Percentiles rank a stretch among this genome's conserved stretches.
phyloP scores from a whole-genome alignment of 805 yeast species.

The Wickerhamomyces mucosus region DNA sequence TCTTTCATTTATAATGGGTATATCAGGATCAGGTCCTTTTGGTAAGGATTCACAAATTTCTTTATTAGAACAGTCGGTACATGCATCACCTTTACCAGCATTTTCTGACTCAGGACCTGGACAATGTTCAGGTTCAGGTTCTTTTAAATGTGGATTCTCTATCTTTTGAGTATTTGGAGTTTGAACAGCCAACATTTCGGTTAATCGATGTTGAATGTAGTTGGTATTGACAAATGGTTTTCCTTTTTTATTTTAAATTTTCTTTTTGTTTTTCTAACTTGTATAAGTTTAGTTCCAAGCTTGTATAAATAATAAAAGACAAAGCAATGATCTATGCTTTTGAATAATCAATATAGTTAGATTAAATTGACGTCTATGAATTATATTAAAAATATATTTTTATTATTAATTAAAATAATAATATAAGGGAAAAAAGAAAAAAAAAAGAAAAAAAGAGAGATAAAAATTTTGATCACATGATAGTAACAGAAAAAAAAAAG shows the following conservation, averaged over 20 bases:
- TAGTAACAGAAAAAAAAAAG: too few species aligned
- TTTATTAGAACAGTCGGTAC: conserved; percentile 92
- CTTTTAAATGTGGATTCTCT: conserved; percentile 28
- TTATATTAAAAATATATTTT: too few species aligned
- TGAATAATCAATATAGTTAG: too few species aligned
- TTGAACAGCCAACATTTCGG: conserved; percentile 9
- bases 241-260: neutral
- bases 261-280: too few species aligned
- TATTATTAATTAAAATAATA: too few species aligned
- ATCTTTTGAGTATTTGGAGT: conserved; percentile 10
- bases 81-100: conserved; percentile 93
- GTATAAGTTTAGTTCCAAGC: too few species aligned
- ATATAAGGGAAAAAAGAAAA: too few species aligned
- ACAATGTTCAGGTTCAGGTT: conserved; percentile 94
- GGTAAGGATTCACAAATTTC: conserved; percentile 80
- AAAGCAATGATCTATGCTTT: too few species aligned
- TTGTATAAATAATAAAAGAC: too few species aligned
- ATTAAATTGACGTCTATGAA: too few species aligned
- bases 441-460: too few species aligned
- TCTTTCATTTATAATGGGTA: conserved; percentile 63
- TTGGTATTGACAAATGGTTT: neutral
- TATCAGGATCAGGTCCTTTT: conserved; percentile 93
- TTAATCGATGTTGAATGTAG: conserved; percentile 1
- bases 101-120: conserved; percentile 94
- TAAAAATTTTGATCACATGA: too few species aligned